Evolutionary conservation across 208 protist species (phyloP), one percentile per base, ranked within the genome.

Genomic region (Trichomonas gallinae): DNA sequence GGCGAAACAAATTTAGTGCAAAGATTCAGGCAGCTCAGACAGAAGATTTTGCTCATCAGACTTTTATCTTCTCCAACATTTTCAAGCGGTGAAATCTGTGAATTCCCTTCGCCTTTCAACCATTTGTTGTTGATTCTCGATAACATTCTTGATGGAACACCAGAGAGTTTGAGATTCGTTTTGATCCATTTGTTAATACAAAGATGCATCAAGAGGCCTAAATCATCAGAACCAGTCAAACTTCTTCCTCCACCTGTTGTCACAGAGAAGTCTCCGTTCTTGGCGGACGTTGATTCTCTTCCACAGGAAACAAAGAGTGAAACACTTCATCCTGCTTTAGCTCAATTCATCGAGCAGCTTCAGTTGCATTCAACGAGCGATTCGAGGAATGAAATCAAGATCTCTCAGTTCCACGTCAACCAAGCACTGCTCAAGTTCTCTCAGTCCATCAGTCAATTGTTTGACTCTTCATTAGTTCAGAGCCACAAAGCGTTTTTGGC

Each of bases 361-460:
- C 87, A 93, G 46, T 51, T 93, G 40, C 87, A 93, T 6, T 93
- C 87, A 93, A 93, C 42, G 51, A 93, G 87, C 46, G 87, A 93
- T 21, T 42, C 87, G n/a, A 48, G 44, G 36, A 51, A 51, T 93
- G 87, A 93, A 51, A 93, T 93, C 38, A 51, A 93, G n/a, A 93
- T 93, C 51, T 93, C 87, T 38, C 44, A 93, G n/a, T 93, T 93
- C 44, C 87, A 93, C 31, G 40, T 93, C 26, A 93, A 93, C 44
- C 87, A 93, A 38, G 87, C 44, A 38, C 26, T 93, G 21, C 17
- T 93, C 13, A 48, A 93, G 45, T 93, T 93, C 31, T 93, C 87
- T 36, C 87, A 93, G 36, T 93, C 87, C n/a, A 93, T 93, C 46
- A 31, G 9, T 26, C 40, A 93, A 9, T 93, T 93, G 36, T 93